Base-by-base conservation (phyloP, 306 rosid genomes). In the Abrus pulchellus region DNA sequence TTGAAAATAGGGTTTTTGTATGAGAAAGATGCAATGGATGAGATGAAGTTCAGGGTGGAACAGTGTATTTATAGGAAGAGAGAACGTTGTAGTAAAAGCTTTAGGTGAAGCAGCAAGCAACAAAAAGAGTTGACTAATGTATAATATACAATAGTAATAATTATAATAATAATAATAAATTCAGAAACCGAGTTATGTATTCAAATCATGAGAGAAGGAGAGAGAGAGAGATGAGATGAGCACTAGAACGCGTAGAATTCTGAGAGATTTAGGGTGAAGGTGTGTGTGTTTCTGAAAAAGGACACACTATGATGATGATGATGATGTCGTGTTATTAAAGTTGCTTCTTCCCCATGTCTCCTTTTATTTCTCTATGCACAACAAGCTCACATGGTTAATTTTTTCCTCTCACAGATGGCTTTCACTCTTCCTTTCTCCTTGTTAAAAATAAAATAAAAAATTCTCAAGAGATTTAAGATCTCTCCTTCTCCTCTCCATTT, bases 61-160 rank as follows among this genome's bases (percentile, higher is more conserved):
- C 5, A 30, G 62, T 38, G 76, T 77, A 81, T 87, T 72, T 84
- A 64, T 81, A 87, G 78, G 83, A 61, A 62, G 54, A 71, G 56
- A 34, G 77, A 80, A 81, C 57, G 80, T 68, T 68, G 82, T 84
- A 74, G 82, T 74, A 81, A 87, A 87, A 84, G 80, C 84, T 69
- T 74, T 84, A 68, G 88, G 72, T 47, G 82, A 53, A 83, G 72
- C 76, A 80, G 28, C 79, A 83, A 83, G 85, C 75, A 83, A 76
- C 47, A 80, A 34, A 53, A 78, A 73, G 82, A 77, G 84, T 84
- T 87, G 90, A 87, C 87, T 70, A 71, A 79, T 79, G 44, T 72
- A 75, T 32, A 57, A 27, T 68, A 54, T 63, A n/a, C 27, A 44
- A 44, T 2, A 62, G 10, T 73, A 52, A 27, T 48, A 4, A 43